Evolutionary conservation across 345 rosid genomes (phyloP).

Genomic region (Populus nigra): DNA sequence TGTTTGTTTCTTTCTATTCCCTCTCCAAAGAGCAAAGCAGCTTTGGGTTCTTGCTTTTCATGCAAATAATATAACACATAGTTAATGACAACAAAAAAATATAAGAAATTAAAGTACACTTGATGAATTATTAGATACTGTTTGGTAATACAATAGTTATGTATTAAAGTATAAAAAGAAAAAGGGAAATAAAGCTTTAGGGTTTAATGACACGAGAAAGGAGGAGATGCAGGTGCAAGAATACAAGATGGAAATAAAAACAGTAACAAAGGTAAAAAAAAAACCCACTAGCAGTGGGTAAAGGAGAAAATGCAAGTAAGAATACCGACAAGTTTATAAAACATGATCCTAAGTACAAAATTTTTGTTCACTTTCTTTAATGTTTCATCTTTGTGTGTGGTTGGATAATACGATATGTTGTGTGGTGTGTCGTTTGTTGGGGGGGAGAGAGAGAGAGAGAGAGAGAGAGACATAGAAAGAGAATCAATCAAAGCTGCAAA

Average conservation of each 20-base stretch:
- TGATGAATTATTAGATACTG: no score
- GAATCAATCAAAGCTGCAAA: conserved; percentile 40
- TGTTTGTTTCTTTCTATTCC: neutral
- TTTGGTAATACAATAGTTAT: no score
- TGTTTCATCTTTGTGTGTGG: conserved; percentile 28
- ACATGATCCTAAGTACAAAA: neutral
- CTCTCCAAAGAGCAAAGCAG: neutral
- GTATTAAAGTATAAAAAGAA: neutral
- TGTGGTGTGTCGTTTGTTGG: conserved; percentile 2
- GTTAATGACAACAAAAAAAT: neutral
- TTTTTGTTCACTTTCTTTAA: conserved; percentile 14
- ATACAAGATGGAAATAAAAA: neutral
- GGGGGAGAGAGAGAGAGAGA: conserved; percentile 19
- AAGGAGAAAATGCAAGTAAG: neutral
- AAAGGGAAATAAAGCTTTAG: neutral
- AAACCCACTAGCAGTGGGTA: neutral
- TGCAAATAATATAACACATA: neutral
- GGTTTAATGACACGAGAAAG: neutral
- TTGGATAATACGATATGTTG: conserved; percentile 14
- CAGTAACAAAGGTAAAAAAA: neutral
- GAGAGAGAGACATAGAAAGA: conserved; percentile 1
- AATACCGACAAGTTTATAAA: neutral
- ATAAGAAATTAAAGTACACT: neutral
- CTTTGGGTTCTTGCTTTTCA: neutral
- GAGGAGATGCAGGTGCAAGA: neutral